phyloP scores from a whole-genome alignment of 1,284 basidiomycete species.

The Irpex rosettiformis region DNA sequence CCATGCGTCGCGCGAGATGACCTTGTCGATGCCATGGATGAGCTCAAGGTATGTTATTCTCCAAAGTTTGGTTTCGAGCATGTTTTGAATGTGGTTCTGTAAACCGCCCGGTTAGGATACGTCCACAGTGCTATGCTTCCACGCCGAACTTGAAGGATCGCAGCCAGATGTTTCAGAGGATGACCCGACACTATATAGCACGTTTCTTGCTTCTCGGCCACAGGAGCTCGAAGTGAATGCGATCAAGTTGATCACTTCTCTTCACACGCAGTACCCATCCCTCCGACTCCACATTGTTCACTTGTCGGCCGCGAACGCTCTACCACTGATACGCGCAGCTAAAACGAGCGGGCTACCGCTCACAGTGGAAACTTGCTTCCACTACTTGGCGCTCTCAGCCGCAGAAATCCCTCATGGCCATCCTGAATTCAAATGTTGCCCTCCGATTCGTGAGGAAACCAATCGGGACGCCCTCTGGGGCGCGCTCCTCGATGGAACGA shows the following conservation, averaged over 20 bases:
- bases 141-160: conserved; percentile 74
- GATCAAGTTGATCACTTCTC: conserved; percentile 67
- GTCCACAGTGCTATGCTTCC: conserved; percentile 76
- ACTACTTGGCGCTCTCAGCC: conserved; percentile 78
- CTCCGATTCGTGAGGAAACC: conserved; percentile 75
- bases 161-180: conserved; percentile 14
- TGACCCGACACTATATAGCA: conserved; percentile 63
- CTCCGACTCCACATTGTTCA: conserved; percentile 92
- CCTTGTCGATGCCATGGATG: conserved; percentile 65
- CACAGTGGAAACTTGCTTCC: conserved; percentile 93
- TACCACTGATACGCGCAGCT: conserved; percentile 73
- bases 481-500: conserved; percentile 76
- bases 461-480: conserved; percentile 79
- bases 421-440: conserved; percentile 91
- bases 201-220: conserved; percentile 84
- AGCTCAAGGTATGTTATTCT: conserved; percentile 55
- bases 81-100: too few relatives aligned
- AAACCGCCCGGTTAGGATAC: conserved; percentile 48
- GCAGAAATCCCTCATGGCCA: conserved; percentile 64
- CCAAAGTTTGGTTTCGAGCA: not conserved
- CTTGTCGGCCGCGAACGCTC: conserved; percentile 78
- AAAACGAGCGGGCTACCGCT: conserved; percentile 60
- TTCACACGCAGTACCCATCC: conserved; percentile 59
- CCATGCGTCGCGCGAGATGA: conserved; percentile 78
- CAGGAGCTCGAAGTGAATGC: conserved; percentile 74